Conservation (phyloP, 2,329 filamentous ascomycete genomes). For the Byssothecium circinans region DNA sequence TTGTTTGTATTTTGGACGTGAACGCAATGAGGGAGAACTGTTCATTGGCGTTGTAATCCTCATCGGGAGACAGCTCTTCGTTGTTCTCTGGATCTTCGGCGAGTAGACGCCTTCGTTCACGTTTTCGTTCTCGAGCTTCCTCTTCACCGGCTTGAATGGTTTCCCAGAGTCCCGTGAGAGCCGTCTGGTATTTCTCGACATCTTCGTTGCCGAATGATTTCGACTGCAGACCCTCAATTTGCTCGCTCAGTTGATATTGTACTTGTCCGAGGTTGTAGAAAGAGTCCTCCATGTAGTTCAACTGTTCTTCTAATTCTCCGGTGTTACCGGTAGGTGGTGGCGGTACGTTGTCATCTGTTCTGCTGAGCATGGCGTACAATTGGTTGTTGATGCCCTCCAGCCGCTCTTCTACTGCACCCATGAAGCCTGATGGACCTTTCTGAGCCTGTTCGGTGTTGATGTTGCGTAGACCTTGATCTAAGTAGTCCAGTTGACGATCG, state of each 20-base stretch:
- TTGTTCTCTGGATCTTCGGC: slow-evolving; percentile 62
- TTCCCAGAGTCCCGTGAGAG: slow-evolving; percentile 56
- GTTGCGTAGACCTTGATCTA: slow-evolving; percentile 65
- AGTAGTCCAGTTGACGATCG: slow-evolving; percentile 67
- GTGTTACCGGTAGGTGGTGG: slow-evolving; percentile 61
- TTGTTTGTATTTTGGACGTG: slow-evolving; percentile 73
- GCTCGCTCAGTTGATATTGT: slow-evolving; percentile 35
- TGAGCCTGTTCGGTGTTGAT: slow-evolving; percentile 60
- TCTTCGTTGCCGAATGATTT: slow-evolving; percentile 19
- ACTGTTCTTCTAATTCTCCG: slow-evolving; percentile 65
- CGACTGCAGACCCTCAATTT: slow-evolving; percentile 31
- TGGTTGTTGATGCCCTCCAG: slow-evolving; percentile 61
- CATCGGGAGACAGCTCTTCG: slow-evolving; percentile 63
- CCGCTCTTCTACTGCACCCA: slow-evolving; percentile 44
- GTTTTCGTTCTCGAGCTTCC: slow-evolving; percentile 43
- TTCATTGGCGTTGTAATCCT: slow-evolving; percentile 60
- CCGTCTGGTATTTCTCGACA: slow-evolving; percentile 52
- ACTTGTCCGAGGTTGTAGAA: slow-evolving; percentile 50
- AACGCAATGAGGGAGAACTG: slow-evolving; percentile 75
- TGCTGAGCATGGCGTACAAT: slow-evolving; percentile 54
- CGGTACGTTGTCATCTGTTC: slow-evolving; percentile 53
- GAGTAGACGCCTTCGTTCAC: slow-evolving; percentile 35
- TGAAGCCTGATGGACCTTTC: neutral
- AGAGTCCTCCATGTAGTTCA: slow-evolving; percentile 67
- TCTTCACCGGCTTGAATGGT: slow-evolving; percentile 51